phyloP scores from a whole-genome alignment of 768 basidiomycete species.

The Coprinopsis sp. region DNA sequence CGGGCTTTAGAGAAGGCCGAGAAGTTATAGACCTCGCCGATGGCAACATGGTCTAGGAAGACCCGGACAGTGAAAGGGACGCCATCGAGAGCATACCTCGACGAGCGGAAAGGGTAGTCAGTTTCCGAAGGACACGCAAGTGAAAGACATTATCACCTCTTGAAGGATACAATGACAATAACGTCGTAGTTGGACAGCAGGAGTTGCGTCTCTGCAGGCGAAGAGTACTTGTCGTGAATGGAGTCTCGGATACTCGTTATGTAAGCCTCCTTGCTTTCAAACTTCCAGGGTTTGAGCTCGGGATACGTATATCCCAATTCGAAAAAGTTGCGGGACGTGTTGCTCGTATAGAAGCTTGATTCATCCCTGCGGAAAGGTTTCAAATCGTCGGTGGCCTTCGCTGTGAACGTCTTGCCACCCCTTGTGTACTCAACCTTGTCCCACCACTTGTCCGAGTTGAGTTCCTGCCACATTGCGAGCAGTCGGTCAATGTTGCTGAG shows the following conservation, averaged over 20 bases:
- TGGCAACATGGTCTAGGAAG: background rate
- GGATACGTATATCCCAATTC: background rate
- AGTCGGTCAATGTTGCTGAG: conserved; percentile 1
- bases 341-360: background rate
- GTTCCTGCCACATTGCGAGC: background rate
- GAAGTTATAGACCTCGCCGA: background rate
- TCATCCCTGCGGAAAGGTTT: background rate
- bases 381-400: background rate
- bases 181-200: background rate
- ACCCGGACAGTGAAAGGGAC: background rate
- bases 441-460: background rate
- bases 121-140: background rate
- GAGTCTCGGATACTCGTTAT: background rate
- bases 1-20: background rate
- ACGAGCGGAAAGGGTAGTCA: background rate
- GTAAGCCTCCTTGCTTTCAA: background rate
- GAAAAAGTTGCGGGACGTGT: background rate
- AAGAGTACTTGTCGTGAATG: background rate
- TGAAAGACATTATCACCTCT: background rate
- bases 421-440: background rate
- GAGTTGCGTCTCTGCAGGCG: background rate
- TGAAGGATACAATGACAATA: background rate
- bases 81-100: background rate
- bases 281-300: background rate
- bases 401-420: background rate